Base-by-base conservation (phyloP, 192 early-diverging fungal genomes). In the Backusella tuberculispora region DNA sequence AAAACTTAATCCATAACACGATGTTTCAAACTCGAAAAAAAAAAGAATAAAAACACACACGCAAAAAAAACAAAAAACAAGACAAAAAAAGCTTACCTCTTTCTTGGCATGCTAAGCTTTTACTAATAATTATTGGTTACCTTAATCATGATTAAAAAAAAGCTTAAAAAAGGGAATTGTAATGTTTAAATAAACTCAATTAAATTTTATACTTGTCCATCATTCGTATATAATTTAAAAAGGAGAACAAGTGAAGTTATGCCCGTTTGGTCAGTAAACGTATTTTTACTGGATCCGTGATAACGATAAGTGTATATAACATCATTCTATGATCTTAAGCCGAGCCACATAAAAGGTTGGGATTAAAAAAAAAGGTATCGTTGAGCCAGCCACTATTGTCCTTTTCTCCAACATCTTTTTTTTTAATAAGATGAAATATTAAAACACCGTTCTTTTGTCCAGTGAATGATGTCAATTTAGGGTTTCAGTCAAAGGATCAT, bases 91-190 rank as follows among this genome's bases (percentile, higher is more conserved):
- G 29, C 53, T 50, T 50, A 2, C 6, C 19, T 6, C 48, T 60
- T 60, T 60, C 53, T 60, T 60, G 53, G 53, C 53, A 60, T 60
- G 53, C 21, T 60, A 60, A 60, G 53, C 21, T 60, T 60, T 60
- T 1, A 19, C 26, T 12, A 26, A 12, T 9, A 60, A 8, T 12
- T 26, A 60, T 60, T 60, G 53, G 53, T 10, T 24, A 12, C 10
- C 24, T 34, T 34, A 34, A 24, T 9, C 53, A 60, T 26, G 7
- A 19, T 26, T 60, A 60, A 10, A 60, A 3, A 60, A 26, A 34
- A 34, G 29, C 29, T 34, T 34, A 34, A 34, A 34, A 34, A 34
- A 34, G 29, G 29, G 29, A 34, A 34, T 34, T 34, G 29, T 34
- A 34, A 34, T 34, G 0, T n/a, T n/a, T n/a, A n/a, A n/a, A n/a